Percentiles rank a stretch among this genome's conserved stretches.
Evolutionary conservation across 2,329 filamentous ascomycete genomes (phyloP).

Genomic region (Calonectria honghensis): DNA sequence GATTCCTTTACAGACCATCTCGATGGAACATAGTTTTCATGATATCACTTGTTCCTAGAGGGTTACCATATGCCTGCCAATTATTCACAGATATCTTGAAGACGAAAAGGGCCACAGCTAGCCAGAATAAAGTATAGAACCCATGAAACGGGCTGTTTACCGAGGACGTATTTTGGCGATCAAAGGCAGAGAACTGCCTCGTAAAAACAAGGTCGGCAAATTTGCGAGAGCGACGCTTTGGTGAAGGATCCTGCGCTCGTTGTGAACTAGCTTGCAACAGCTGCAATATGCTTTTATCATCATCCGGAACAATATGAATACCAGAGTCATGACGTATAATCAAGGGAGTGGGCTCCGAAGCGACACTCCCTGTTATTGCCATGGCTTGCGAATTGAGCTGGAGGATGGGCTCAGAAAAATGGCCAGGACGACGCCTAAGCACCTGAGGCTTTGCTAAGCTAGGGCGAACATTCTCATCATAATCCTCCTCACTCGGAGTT

Average conservation of each 20-base stretch:
- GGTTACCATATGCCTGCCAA: slow-evolving; percentile 80
- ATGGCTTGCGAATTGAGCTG: slow-evolving; percentile 35
- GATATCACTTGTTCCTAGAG: slow-evolving; percentile 83
- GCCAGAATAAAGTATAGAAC: slow-evolving; percentile 88
- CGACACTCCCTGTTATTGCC: slow-evolving; percentile 32
- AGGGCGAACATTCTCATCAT: slow-evolving; percentile 62
- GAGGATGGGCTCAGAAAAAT: slow-evolving; percentile 1
- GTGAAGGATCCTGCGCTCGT: slow-evolving; percentile 48
- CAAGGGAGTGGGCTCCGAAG: slow-evolving; percentile 12
- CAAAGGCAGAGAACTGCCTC: slow-evolving; percentile 83
- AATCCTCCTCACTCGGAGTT: slow-evolving; percentile 68
- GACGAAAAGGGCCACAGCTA: slow-evolving; percentile 79
- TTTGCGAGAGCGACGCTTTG: slow-evolving; percentile 49
- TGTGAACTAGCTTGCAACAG: slow-evolving; percentile 53
- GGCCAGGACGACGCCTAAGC: slow-evolving; percentile 46
- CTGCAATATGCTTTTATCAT: slow-evolving; percentile 56
- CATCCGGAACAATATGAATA: slow-evolving; percentile 54
- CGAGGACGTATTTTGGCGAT: slow-evolving; percentile 79
- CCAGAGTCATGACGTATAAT: slow-evolving; percentile 48
- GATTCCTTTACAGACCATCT: slow-evolving; percentile 62
- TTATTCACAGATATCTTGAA: slow-evolving; percentile 81
- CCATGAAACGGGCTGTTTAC: slow-evolving; percentile 84
- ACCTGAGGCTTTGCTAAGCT: slow-evolving; percentile 47
- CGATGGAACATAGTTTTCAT: slow-evolving; percentile 78
- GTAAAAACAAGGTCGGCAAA: slow-evolving; percentile 79